Conservation (phyloP, 1,284 basidiomycete genomes). For the Irpex lacteus region DNA sequence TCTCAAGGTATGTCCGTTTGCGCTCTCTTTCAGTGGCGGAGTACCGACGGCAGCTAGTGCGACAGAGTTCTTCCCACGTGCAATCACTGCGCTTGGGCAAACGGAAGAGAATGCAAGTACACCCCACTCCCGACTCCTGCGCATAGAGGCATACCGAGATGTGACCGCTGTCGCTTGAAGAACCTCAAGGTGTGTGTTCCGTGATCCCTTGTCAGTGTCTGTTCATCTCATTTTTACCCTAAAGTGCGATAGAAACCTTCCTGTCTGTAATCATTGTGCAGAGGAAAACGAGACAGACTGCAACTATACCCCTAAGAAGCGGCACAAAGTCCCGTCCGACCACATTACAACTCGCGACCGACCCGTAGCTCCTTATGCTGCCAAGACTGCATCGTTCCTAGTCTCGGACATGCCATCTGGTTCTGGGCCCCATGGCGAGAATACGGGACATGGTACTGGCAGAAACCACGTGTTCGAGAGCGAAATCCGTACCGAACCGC, state of each 20-base stretch:
- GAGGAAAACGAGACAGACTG: conserved; percentile 51
- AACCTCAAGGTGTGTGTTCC: conserved; percentile 57
- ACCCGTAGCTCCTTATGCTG: conserved; percentile 38
- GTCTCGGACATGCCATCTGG: conserved; percentile 38
- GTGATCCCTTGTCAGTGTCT: background rate
- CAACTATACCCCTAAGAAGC: conserved; percentile 68
- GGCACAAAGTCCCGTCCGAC: conserved; percentile 53
- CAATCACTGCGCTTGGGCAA: conserved; percentile 67
- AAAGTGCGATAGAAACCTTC: conserved; percentile 67
- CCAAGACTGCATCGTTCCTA: conserved; percentile 50
- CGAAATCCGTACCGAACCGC: conserved; percentile 27
- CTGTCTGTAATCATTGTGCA: conserved; percentile 63
- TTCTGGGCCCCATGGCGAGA: conserved; percentile 15
- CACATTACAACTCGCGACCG: conserved; percentile 36
- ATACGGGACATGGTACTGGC: conserved; percentile 19
- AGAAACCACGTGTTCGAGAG: conserved; percentile 23
- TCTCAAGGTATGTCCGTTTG: conserved; percentile 52
- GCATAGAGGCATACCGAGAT: conserved; percentile 70
- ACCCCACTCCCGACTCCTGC: conserved; percentile 71
- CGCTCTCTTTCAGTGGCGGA: background rate
- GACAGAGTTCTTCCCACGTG: conserved; percentile 69
- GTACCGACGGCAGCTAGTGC: conserved; percentile 41
- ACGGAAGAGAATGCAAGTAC: conserved; percentile 62
- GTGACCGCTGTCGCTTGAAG: conserved; percentile 60
- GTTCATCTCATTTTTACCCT: conserved; percentile 9